These are phyloP conservation scores for Nothophytophthora sp. DNA, from an alignment of 352 stramenopile species.

Conservation along the genomic window DNA sequence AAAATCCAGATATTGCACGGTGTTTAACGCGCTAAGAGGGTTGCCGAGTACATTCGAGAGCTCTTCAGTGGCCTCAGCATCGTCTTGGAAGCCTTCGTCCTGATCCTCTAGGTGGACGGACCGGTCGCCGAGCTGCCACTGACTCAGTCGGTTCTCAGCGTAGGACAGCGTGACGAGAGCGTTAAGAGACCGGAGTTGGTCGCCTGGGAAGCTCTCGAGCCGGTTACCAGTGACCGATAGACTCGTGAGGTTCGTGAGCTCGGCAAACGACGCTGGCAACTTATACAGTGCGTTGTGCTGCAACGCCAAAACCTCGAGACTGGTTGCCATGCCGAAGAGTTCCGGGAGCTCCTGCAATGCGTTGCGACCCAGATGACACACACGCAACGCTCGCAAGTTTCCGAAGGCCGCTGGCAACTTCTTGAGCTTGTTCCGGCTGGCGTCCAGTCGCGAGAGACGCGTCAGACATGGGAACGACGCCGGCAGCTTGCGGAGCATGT, in stretches of 20 bases:
- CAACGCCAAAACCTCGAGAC: conserved; percentile 33
- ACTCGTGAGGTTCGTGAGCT: conserved; percentile 40
- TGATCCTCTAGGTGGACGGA: conserved; percentile 7
- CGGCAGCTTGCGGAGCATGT: conserved; percentile 42
- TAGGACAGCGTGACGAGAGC: conserved; percentile 36
- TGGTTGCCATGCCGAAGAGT: conserved; percentile 32
- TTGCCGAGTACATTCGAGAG: conserved; percentile 1
- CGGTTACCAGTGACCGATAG: conserved; percentile 44
- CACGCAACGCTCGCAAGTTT: conserved; percentile 36
- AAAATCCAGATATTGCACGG: conserved; percentile 47
- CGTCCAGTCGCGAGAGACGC: conserved; percentile 31
- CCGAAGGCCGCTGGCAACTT: conserved; percentile 45
- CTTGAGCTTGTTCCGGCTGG: conserved; percentile 47
- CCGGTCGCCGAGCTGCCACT: conserved; percentile 24
- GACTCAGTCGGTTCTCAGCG: conserved; percentile 46
- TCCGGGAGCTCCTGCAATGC: conserved; percentile 35
- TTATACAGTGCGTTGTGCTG: conserved; percentile 43
- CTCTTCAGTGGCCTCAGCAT: not conserved
- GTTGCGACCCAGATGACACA: conserved; percentile 48
- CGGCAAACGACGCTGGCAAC: conserved; percentile 36
- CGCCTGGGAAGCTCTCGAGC: conserved; percentile 42
- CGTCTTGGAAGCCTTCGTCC: not conserved
- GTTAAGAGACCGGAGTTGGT: conserved; percentile 14
- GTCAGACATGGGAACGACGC: conserved; percentile 49
- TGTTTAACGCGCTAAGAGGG: conserved; percentile 22